Percentiles rank a stretch among this genome's conserved stretches.
Conservation (phyloP, 805 yeast species). For the Scheffersomyces ergatensis region DNA sequence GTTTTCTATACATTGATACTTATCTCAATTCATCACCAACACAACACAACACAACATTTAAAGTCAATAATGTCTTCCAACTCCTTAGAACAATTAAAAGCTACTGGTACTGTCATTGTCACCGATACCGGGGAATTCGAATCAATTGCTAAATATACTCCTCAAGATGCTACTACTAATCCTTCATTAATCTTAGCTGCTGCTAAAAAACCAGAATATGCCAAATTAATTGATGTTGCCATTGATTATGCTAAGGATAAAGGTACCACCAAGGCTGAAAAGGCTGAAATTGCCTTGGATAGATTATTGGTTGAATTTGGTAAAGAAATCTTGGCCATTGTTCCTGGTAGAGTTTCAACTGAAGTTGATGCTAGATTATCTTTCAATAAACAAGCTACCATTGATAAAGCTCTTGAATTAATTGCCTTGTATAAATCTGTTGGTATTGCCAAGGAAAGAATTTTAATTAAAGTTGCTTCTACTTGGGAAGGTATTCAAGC, state of each 20-base stretch:
- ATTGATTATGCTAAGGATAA: constrained; percentile 74
- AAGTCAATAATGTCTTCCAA: constrained; percentile 41
- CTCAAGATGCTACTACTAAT: constrained; percentile 99
- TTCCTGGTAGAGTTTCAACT: constrained; percentile 98
- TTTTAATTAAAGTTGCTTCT: constrained; percentile 94
- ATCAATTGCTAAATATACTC: constrained; percentile 94
- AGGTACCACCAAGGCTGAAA: constrained; percentile 53
- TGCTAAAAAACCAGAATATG: constrained; percentile 83
- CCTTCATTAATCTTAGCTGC: constrained; percentile 98
- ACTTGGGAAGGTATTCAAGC: constrained; percentile 99
- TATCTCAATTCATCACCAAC: no score
- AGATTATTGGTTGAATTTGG: constrained; percentile 95
- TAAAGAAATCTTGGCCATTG: constrained; percentile 84
- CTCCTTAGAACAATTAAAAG: constrained; percentile 90
- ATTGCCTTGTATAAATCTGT: constrained; percentile 80
- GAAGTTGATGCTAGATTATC: constrained; percentile 99
- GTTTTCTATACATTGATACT: no score
- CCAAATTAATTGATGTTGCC: constrained; percentile 86
- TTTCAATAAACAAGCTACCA: constrained; percentile 90
- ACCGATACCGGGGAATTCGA: constrained; percentile 99
- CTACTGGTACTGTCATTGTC: constrained; percentile 93
- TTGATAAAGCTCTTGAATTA: constrained; percentile 89
- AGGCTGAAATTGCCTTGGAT: constrained; percentile 84
- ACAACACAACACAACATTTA: no score
- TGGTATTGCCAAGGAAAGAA: constrained; percentile 86